phyloP scores from a whole-genome alignment of 2,329 filamentous ascomycete genomes.

The Ophiostoma tasmaniense region DNA sequence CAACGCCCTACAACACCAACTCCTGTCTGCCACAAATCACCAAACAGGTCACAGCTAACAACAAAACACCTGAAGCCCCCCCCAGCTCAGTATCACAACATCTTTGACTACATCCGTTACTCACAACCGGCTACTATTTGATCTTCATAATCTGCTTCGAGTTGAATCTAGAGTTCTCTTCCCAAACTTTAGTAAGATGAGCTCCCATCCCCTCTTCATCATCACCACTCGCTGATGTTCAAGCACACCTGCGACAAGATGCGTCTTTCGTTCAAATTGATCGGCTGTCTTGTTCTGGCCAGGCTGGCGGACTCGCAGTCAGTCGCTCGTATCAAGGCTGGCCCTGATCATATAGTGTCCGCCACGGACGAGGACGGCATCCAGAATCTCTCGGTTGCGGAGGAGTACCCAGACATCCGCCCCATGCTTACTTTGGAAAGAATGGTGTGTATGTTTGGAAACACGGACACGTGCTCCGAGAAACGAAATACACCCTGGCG shows the following conservation, averaged over 20 bases:
- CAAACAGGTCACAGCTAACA: too few relatives aligned
- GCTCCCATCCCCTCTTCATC: neutral
- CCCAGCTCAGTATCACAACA: too few relatives aligned
- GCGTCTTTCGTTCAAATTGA: neutral
- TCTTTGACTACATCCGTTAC: neutral
- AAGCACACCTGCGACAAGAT: neutral
- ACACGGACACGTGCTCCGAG: conserved; percentile 19
- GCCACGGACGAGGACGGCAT: neutral
- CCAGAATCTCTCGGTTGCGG: neutral
- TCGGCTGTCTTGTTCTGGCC: neutral
- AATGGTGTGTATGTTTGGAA: conserved; percentile 15
- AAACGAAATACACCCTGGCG: conserved; percentile 10
- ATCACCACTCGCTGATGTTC: neutral
- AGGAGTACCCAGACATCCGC: neutral
- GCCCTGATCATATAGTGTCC: neutral
- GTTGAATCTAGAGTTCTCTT: neutral
- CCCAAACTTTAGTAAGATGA: neutral
- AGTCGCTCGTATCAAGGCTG: neutral
- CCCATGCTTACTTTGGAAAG: neutral
- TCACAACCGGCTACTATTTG: too few relatives aligned
- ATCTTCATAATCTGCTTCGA: neutral
- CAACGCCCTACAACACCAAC: too few relatives aligned
- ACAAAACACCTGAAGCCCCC: too few relatives aligned
- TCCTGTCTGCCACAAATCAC: neutral
- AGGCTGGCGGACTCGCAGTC: neutral